A percentile compares a stretch with the other conserved stretches of the same genome.
These are phyloP conservation scores for Pichia sp. DNA, from an alignment of 1,139 yeast genomes.

Conservation along the genomic window DNA sequence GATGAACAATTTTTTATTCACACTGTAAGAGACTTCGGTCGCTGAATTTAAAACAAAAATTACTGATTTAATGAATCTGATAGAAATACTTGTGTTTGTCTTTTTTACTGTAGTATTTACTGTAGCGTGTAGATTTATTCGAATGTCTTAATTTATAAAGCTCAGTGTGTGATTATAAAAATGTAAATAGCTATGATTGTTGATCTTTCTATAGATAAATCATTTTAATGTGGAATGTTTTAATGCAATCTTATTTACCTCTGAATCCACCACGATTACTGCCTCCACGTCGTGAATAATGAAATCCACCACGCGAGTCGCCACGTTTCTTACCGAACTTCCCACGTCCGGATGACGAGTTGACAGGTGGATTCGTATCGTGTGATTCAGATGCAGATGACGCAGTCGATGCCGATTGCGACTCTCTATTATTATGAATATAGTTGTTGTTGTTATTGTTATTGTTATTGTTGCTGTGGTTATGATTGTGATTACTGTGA, in stretches of 20 bases:
- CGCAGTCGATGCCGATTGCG: no score
- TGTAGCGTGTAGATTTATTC: no score
- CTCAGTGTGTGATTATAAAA: background rate
- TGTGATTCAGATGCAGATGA: background rate
- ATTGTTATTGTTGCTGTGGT: background rate
- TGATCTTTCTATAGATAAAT: background rate
- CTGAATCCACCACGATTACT: conserved; percentile 5
- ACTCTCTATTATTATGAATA: background rate
- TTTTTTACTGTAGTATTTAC: background rate
- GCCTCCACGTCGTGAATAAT: conserved; percentile 6
- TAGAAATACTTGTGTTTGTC: no score
- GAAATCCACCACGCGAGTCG: conserved; percentile 4
- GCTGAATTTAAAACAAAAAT: conserved; percentile 29
- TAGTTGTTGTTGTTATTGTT: background rate
- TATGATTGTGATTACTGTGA: background rate
- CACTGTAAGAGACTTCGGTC: conserved; percentile 36
- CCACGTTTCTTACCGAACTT: conserved; percentile 4
- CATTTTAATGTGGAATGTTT: no score
- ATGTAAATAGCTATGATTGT: background rate
- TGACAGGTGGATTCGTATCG: background rate
- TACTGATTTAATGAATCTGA: conserved; percentile 87
- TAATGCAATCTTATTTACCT: background rate
- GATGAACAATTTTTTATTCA: conserved; percentile 37
- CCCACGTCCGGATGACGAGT: background rate
- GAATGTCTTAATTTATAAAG: background rate